phyloP scores from a whole-genome alignment of 208 protist species.

The Paratrypanosoma confusum region DNA sequence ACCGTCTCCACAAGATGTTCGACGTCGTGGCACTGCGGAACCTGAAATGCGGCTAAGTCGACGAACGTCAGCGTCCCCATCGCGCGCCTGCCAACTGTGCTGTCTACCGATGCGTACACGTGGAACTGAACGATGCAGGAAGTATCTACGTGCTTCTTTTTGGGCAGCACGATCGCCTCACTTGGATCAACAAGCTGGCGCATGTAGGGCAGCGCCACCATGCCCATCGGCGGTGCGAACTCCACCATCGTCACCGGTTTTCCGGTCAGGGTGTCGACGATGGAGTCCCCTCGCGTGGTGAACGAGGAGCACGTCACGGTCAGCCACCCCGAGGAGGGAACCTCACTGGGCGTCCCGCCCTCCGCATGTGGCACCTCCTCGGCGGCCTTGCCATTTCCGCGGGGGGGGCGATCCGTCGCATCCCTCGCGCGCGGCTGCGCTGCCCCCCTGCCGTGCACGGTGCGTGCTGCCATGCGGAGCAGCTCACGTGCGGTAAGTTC shows the following conservation, averaged over 20 bases:
- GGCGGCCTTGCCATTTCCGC: background rate
- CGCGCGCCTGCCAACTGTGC: constrained; percentile 37
- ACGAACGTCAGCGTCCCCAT: constrained; percentile 84
- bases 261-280: constrained; percentile 45
- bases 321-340: constrained; percentile 25
- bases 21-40: constrained; percentile 52
- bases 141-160: constrained; percentile 59
- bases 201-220: constrained; percentile 61
- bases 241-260: constrained; percentile 49
- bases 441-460: constrained; percentile 8
- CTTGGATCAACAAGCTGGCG: constrained; percentile 38
- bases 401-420: background rate
- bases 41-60: constrained; percentile 61
- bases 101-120: constrained; percentile 68
- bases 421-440: constrained; percentile 3
- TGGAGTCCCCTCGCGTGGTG: constrained; percentile 44
- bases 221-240: constrained; percentile 66
- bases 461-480: constrained; percentile 29
- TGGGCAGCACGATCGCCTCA: constrained; percentile 47
- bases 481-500: constrained; percentile 66
- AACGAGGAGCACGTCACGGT: constrained; percentile 76
- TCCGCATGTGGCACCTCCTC: no score
- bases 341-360: no score
- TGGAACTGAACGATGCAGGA: constrained; percentile 80
- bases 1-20: constrained; percentile 59